phyloP scores from a whole-genome alignment of 2,329 filamentous ascomycete species.

The Aureobasidium sp. region DNA sequence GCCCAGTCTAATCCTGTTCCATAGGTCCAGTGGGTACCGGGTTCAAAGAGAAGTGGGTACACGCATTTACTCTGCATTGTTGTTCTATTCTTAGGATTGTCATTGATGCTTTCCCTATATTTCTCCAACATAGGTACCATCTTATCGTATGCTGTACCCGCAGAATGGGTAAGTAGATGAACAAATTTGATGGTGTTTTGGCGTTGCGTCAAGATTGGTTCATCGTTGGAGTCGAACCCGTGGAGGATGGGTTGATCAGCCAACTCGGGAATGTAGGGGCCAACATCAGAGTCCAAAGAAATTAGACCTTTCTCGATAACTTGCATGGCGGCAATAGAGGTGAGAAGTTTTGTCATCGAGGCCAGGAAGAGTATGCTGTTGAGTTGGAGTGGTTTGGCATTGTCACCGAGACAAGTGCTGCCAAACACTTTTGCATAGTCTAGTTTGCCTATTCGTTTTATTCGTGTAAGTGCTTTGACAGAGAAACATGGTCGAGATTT shows the following conservation, averaged over 20 bases:
- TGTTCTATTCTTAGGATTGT: slow-evolving; percentile 22
- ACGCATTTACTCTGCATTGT: slow-evolving; percentile 28
- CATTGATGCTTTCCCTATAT: background rate
- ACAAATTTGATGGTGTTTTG: slow-evolving; percentile 42
- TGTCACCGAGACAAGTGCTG: slow-evolving; percentile 17
- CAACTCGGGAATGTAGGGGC: slow-evolving; percentile 41
- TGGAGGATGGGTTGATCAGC: slow-evolving; percentile 40
- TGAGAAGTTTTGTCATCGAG: slow-evolving; percentile 38
- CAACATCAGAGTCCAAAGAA: slow-evolving; percentile 39
- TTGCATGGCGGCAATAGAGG: slow-evolving; percentile 46
- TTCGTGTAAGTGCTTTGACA: too few species aligned
- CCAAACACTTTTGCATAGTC: slow-evolving; percentile 26
- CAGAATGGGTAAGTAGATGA: slow-evolving; percentile 45
- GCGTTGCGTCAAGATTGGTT: slow-evolving; percentile 24
- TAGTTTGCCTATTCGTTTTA: slow-evolving; percentile 19
- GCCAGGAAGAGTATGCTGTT: slow-evolving; percentile 27
- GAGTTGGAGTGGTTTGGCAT: slow-evolving; percentile 21
- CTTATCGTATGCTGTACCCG: slow-evolving; percentile 42
- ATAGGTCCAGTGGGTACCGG: slow-evolving; percentile 46
- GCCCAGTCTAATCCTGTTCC: slow-evolving; percentile 46
- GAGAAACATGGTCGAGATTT: background rate
- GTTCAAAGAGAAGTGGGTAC: slow-evolving; percentile 44
- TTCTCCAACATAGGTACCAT: slow-evolving; percentile 23
- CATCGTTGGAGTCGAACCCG: slow-evolving; percentile 37
- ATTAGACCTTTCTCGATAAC: slow-evolving; percentile 47